Percentiles rank a stretch among this genome's conserved stretches.
phyloP scores from a whole-genome alignment of 257 asterid species.

The Fraxinus pennsylvanica region DNA sequence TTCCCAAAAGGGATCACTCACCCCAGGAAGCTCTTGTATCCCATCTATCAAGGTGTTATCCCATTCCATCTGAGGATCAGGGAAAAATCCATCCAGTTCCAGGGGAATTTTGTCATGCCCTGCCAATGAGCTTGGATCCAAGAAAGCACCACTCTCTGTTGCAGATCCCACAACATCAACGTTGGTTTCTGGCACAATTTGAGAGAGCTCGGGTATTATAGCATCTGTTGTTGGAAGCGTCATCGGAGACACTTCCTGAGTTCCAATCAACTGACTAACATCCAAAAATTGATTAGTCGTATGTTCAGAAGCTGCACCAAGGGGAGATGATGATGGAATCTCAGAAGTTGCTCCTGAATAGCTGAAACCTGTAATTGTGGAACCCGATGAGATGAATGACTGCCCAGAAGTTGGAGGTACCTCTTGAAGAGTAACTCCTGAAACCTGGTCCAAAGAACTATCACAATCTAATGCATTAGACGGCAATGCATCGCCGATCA shows the following conservation, averaged over 20 bases:
- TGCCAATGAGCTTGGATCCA: slow-evolving; percentile 43
- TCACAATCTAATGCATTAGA: slow-evolving; percentile 39
- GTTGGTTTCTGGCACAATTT: slow-evolving; percentile 46
- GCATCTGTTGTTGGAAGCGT: slow-evolving; percentile 46
- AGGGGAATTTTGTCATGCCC: slow-evolving; percentile 37
- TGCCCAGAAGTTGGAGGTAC: slow-evolving; percentile 48
- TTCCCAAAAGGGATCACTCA: slow-evolving; percentile 83
- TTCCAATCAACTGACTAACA: slow-evolving; percentile 32
- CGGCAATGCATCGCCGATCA: slow-evolving; percentile 31
- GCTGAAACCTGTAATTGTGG: slow-evolving; percentile 27
- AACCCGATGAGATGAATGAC: slow-evolving; percentile 35
- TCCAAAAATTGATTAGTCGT: slow-evolving; percentile 29
- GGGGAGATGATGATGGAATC: slow-evolving; percentile 35
- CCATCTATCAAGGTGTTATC: slow-evolving; percentile 54
- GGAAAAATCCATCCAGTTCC: slow-evolving; percentile 52
- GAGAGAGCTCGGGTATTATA: slow-evolving; percentile 50
- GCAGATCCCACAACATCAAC: slow-evolving; percentile 41
- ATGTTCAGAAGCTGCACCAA: slow-evolving; percentile 38
- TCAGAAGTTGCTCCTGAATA: slow-evolving; percentile 39
- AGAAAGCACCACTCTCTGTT: slow-evolving; percentile 30
- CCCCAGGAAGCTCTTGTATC: slow-evolving; percentile 66
- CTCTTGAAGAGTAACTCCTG: slow-evolving; percentile 79
- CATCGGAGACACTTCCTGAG: slow-evolving; percentile 38
- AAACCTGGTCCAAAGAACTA: slow-evolving; percentile 39
- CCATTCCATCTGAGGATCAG: slow-evolving; percentile 62